Evolutionary conservation across 805 yeast species (phyloP), one percentile per base, ranked within the genome.

Genomic region (Torulaspora maleeae): DNA sequence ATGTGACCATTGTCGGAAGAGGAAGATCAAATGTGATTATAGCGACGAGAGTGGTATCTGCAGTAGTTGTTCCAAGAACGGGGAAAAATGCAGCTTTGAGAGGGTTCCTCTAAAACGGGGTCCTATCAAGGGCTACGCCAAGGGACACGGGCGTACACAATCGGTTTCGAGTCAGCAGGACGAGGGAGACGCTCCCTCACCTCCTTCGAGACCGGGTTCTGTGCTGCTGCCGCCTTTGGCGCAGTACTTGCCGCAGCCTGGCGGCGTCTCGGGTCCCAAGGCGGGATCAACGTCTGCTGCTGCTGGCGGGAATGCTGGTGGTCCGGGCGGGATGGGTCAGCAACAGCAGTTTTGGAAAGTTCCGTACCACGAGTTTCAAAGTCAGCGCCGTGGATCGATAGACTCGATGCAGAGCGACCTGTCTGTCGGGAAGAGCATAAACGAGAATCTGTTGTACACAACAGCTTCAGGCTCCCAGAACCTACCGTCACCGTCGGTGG

Each of bases 21-120:
- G 83, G 62, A 85, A 85, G 59, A 74, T 84, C 17, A 72, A 78
- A 44, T 85, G 95, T 66, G 80, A 84, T 60, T 87, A 85, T 17
- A 73, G 73, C 20, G 64, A 71, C 4, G 70, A 76, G 15, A 75
- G 68, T 53, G 66, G 68, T 8, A 74, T 80, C n/a, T 85, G 95
- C 61, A 66, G 81, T 11, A 81, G 77, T 51, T 85, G 95, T 62
- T 59, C 66, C 12, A 80, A 78, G 58, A 78, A 73, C 54, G 73
- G 72, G 38, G 88, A 82, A 38, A 59, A 57, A 2, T 85, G 95
- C 61, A 71, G 83, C 1, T 85, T 83, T 59, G 80, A 82, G 17
- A 69, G 91, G 40, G 73, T 81, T 1, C 95, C 90, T 0, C 61
- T 85, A 60, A 85, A 85, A 55, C 67, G 95, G 53, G 95, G 95